These are phyloP conservation scores for Syncephalastrum sp. DNA, from an alignment of 371 early-diverging fungal genomes.

Conservation along the genomic window DNA sequence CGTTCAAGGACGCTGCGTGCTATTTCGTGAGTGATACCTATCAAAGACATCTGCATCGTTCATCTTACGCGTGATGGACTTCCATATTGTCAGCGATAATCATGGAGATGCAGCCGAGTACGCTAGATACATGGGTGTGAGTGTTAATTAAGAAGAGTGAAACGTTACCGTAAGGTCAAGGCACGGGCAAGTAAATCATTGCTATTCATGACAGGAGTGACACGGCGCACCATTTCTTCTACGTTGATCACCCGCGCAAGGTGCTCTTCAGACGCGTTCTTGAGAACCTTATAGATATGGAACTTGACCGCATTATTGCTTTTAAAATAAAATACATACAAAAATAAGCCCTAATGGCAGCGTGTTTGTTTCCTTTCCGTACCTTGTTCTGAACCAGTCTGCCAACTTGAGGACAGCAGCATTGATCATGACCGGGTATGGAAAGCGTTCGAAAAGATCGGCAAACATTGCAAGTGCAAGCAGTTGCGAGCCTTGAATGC, in stretches of 20 bases:
- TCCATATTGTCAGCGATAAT: slow-evolving; percentile 54
- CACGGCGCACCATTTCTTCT: slow-evolving; percentile 53
- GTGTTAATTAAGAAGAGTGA: background rate
- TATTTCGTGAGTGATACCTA: background rate
- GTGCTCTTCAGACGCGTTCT: slow-evolving; percentile 46
- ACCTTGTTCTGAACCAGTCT: slow-evolving; percentile 59
- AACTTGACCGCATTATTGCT: slow-evolving; percentile 56
- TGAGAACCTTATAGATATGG: slow-evolving; percentile 56
- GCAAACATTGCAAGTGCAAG: slow-evolving; percentile 53
- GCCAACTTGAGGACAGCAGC: slow-evolving; percentile 58
- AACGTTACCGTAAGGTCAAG: slow-evolving; percentile 50
- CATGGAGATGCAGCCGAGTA: slow-evolving; percentile 57
- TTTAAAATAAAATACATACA: too few species aligned
- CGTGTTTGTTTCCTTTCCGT: slow-evolving; percentile 2
- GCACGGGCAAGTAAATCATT: slow-evolving; percentile 57
- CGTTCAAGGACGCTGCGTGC: slow-evolving; percentile 38
- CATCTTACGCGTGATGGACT: slow-evolving; percentile 55
- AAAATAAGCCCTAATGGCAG: background rate
- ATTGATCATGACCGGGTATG: slow-evolving; percentile 56
- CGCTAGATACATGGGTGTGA: slow-evolving; percentile 20
- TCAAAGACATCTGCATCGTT: background rate
- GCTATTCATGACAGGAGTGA: slow-evolving; percentile 49
- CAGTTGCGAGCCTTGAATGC: slow-evolving; percentile 47
- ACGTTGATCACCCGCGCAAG: slow-evolving; percentile 53
- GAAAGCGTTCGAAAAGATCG: slow-evolving; percentile 52